Evolutionary conservation across 345 rosid species (phyloP).

Genomic region (Salix caprea): DNA sequence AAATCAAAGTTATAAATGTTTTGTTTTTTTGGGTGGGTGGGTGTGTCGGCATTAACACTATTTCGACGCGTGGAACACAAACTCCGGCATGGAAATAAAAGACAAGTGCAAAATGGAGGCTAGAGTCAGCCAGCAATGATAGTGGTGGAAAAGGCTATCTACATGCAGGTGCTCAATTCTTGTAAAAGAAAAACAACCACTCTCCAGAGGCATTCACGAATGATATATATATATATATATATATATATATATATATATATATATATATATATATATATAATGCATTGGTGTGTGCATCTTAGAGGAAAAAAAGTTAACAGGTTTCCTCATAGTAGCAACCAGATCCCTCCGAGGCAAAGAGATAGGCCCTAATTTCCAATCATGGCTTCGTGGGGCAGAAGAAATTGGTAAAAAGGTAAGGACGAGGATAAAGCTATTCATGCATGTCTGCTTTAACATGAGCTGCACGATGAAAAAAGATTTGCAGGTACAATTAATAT

Average conservation of each 20-base stretch:
- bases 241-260: neutral
- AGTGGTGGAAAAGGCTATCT: conserved; percentile 8
- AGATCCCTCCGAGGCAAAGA: neutral
- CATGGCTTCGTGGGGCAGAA: neutral
- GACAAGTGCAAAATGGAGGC: conserved; percentile 5
- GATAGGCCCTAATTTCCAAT: too few relatives aligned
- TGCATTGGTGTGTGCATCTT: neutral
- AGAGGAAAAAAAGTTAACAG: neutral
- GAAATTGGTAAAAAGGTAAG: neutral
- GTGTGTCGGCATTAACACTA: conserved; percentile 4
- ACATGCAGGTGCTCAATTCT: neutral
- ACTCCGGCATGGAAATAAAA: conserved; percentile 17
- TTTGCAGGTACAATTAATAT: neutral
- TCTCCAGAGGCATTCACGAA: too few relatives aligned
- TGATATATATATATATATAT: too few relatives aligned
- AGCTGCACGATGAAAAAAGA: too few relatives aligned
- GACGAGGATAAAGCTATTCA: neutral
- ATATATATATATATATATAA: neutral
- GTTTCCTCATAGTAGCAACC: neutral
- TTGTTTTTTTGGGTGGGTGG: neutral
- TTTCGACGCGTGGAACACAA: conserved; percentile 12
- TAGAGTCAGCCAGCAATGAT: conserved; percentile 3
- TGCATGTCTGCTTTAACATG: neutral
- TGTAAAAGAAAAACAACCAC: too few relatives aligned
- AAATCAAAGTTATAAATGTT: too few relatives aligned